Percentiles rank a stretch among this genome's conserved stretches.
Evolutionary conservation across 2,329 filamentous ascomycete genomes (phyloP).

Genomic region (Phialophora verrucosa): DNA sequence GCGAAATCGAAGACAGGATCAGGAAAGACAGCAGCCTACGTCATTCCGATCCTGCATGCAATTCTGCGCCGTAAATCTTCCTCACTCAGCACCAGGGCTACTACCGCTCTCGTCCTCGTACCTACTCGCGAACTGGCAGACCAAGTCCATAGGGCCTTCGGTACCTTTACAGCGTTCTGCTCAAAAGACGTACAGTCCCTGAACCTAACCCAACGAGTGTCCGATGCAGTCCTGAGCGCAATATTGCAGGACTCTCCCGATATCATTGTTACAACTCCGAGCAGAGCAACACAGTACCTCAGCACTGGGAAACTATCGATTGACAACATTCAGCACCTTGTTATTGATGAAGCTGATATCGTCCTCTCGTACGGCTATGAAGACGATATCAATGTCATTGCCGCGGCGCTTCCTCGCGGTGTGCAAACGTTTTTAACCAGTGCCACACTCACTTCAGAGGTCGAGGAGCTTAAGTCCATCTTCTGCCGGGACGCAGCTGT

Average conservation of each 20-base stretch:
- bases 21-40: conserved; percentile 95
- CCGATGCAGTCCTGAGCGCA: conserved; percentile 84
- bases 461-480: conserved; percentile 81
- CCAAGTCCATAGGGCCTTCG: conserved; percentile 81
- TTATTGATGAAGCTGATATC: conserved; percentile 93
- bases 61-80: conserved; percentile 76
- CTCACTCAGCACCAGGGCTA: conserved; percentile 48
- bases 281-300: conserved; percentile 79
- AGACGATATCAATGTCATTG: conserved; percentile 81
- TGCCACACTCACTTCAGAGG: conserved; percentile 85
- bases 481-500: conserved; percentile 83
- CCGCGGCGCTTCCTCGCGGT: conserved; percentile 78
- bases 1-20: conserved; percentile 94
- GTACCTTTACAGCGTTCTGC: conserved; percentile 79
- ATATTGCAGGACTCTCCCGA: conserved; percentile 86
- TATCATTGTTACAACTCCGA: conserved; percentile 87
- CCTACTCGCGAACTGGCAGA: conserved; percentile 93
- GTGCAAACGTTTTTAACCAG: conserved; percentile 93
- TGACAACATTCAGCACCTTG: conserved; percentile 73
- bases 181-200: conserved; percentile 80
- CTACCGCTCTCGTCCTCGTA: conserved; percentile 74
- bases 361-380: conserved; percentile 94
- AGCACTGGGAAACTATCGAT: conserved; percentile 74
- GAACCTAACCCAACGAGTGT: conserved; percentile 89
- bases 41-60: conserved; percentile 83